Conservation (phyloP, 2,329 filamentous ascomycete genomes). For the Fusarium drepaniforme region DNA sequence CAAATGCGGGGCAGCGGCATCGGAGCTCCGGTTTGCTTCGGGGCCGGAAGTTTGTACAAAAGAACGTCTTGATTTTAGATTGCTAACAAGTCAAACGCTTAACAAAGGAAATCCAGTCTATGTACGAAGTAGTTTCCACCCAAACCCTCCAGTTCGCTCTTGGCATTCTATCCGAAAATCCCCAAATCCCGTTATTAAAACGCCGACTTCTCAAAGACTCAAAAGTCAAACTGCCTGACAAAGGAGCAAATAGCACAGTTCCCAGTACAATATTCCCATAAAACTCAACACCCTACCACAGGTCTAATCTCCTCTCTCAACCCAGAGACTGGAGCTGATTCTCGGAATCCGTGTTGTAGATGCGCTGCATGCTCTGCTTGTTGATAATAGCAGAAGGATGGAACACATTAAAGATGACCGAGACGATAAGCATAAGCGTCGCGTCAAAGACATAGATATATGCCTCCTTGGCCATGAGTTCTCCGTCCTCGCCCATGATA, state of each 20-base stretch:
- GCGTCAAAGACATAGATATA: constrained; percentile 52
- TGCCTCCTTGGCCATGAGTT: constrained; percentile 45
- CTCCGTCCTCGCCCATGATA: constrained; percentile 44
- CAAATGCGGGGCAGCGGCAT: constrained; percentile 9
- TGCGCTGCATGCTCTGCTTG: not conserved
- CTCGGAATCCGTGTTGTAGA: not conserved
- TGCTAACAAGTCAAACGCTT: not conserved
- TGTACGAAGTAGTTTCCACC: not conserved
- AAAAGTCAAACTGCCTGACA: not conserved
- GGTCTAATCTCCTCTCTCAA: not conserved
- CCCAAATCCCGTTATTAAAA: not conserved
- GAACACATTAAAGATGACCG: not conserved
- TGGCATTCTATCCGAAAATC: not conserved
- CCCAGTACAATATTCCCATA: not conserved
- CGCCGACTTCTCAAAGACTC: not conserved
- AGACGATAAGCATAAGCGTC: constrained; percentile 41
- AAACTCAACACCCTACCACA: not conserved
- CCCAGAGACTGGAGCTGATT: not conserved
- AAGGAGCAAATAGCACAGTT: not conserved
- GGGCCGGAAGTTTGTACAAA: not conserved
- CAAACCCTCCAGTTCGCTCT: not conserved
- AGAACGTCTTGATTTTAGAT: not conserved
- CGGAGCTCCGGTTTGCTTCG: not conserved
- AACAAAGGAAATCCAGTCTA: not conserved
- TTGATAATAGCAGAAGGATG: constrained; percentile 12